Evolutionary conservation across 1,284 basidiomycete species (phyloP).

Genomic region (Quambalaria eucalypti): DNA sequence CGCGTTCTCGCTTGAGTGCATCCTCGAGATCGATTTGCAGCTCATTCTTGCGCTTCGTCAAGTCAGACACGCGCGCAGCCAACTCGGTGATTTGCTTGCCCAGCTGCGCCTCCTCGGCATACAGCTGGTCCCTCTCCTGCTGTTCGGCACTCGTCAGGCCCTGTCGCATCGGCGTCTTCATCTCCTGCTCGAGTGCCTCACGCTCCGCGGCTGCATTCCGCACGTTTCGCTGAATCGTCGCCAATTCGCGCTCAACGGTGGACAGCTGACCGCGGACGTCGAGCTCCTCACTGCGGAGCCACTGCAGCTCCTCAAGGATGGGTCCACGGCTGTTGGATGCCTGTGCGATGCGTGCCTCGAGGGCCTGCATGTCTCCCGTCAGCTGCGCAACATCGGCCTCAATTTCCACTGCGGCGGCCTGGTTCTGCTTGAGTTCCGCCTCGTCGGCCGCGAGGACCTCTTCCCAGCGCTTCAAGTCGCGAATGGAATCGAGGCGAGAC

Average conservation of each 20-base stretch:
- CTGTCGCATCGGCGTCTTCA: slow-evolving; percentile 66
- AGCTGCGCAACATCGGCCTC: slow-evolving; percentile 80
- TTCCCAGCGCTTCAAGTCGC: slow-evolving; percentile 68
- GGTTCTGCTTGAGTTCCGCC: slow-evolving; percentile 63
- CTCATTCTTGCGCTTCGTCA: slow-evolving; percentile 62
- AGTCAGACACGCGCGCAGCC: slow-evolving; percentile 40
- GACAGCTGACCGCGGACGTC: slow-evolving; percentile 58
- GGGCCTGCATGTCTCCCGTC: slow-evolving; percentile 64
- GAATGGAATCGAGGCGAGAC: slow-evolving; percentile 80
- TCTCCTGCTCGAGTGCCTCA: slow-evolving; percentile 62
- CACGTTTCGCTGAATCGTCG: slow-evolving; percentile 66
- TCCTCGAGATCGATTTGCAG: slow-evolving; percentile 91
- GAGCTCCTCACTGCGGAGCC: slow-evolving; percentile 64
- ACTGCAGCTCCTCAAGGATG: slow-evolving; percentile 59
- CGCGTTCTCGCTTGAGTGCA: slow-evolving; percentile 65
- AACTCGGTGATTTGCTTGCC: slow-evolving; percentile 64
- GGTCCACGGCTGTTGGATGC: slow-evolving; percentile 62
- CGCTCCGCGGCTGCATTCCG: slow-evolving; percentile 55
- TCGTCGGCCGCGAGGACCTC: slow-evolving; percentile 63
- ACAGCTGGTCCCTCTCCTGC: slow-evolving; percentile 60
- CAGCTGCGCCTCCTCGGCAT: slow-evolving; percentile 65
- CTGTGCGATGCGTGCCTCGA: slow-evolving; percentile 63
- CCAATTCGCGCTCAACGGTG: slow-evolving; percentile 61
- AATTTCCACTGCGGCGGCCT: slow-evolving; percentile 59
- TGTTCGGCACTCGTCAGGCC: slow-evolving; percentile 68